Percentiles rank a stretch among this genome's conserved stretches.
Evolutionary conservation across 23 red algal genomes (phyloP).

Genomic region (Gracilaria vermiculophylla): DNA sequence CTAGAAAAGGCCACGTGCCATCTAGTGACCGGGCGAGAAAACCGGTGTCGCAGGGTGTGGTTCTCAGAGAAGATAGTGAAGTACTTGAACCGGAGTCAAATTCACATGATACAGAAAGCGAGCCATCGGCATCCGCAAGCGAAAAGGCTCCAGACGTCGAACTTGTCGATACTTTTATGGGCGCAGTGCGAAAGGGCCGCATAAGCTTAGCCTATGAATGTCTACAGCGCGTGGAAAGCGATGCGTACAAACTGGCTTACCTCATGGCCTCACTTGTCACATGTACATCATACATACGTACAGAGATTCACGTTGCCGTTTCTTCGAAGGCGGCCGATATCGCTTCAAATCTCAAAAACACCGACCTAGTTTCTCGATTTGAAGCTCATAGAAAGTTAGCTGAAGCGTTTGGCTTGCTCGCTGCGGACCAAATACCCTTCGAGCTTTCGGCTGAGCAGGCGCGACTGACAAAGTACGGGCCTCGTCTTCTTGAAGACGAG

Average conservation of each 20-base stretch:
- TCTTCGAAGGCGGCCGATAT: conserved; percentile 58
- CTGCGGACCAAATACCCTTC: conserved; percentile 30
- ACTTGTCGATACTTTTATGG: conserved; percentile 21
- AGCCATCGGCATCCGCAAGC: not conserved
- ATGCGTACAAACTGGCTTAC: conserved; percentile 48
- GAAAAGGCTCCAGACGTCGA: conserved; percentile 23
- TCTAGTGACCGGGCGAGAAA: not conserved
- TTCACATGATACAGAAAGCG: not conserved
- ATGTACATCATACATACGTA: conserved; percentile 38
- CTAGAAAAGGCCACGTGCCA: conserved; percentile 29
- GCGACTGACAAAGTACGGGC: conserved; percentile 35
- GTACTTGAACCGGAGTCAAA: not conserved
- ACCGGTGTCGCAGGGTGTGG: not conserved
- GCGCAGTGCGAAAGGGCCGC: conserved; percentile 33
- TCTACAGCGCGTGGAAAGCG: conserved; percentile 25
- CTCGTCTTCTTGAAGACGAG: conserved; percentile 47
- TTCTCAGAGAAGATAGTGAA: not conserved
- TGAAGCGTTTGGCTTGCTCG: conserved; percentile 57
- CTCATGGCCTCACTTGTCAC: conserved; percentile 57
- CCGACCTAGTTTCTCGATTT: conserved; percentile 47
- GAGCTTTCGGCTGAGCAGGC: not conserved
- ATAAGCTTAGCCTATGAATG: conserved; percentile 51
- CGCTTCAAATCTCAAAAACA: conserved; percentile 31
- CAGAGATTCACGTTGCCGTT: conserved; percentile 54
- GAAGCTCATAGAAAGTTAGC: conserved; percentile 57